phyloP scores from a whole-genome alignment of 1,284 basidiomycete species.

The Boletus subluridellus region DNA sequence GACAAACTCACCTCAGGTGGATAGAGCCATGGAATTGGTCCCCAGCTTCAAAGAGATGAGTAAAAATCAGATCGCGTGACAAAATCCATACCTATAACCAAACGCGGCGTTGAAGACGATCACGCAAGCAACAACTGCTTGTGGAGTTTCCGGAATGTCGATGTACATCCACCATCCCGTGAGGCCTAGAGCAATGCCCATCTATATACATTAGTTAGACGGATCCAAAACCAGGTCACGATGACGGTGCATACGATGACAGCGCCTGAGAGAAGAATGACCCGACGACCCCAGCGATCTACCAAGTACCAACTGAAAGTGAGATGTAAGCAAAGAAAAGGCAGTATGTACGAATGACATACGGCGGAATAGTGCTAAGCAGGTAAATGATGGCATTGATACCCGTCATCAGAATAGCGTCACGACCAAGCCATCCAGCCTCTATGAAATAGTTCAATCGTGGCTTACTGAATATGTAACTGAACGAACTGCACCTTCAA shows the following conservation, averaged over 20 bases:
- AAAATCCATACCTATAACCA: constrained; percentile 63
- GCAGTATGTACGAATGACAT: constrained; percentile 27
- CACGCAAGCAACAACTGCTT: constrained; percentile 88
- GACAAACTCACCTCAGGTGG: constrained; percentile 64
- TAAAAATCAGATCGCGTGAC: background rate
- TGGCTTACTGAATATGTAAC: background rate
- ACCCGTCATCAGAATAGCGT: constrained; percentile 96
- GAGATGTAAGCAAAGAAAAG: constrained; percentile 4
- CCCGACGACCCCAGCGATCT: constrained; percentile 86
- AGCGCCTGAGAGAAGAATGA: constrained; percentile 91
- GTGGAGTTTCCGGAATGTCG: constrained; percentile 80
- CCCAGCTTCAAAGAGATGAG: constrained; percentile 46
- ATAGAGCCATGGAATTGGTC: constrained; percentile 85
- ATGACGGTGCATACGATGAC: constrained; percentile 57
- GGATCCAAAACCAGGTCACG: background rate
- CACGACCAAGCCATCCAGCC: constrained; percentile 96
- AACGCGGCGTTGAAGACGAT: constrained; percentile 94
- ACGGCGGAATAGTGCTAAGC: constrained; percentile 80
- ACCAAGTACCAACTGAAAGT: constrained; percentile 85
- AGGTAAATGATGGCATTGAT: constrained; percentile 90
- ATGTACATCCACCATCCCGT: constrained; percentile 94
- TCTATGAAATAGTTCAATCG: constrained; percentile 46
- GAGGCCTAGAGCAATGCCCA: constrained; percentile 72
- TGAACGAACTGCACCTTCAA: constrained; percentile 58
- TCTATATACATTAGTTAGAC: constrained; percentile 42